Base-by-base conservation (phyloP, 176 grass and related monocot genomes). In the Tillandsia fasciculata region DNA sequence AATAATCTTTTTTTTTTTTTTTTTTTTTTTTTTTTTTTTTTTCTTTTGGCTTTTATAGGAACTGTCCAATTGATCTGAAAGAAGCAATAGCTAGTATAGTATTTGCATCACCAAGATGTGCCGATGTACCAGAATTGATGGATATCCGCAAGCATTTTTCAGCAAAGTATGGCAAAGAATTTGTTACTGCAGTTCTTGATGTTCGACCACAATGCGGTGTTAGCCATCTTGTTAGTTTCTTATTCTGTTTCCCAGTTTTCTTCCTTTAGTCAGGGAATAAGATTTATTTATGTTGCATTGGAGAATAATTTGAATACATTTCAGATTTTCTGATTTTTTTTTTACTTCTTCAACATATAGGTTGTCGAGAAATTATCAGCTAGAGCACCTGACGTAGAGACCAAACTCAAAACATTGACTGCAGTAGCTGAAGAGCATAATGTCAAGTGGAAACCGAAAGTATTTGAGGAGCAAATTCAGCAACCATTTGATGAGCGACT, bases 131-230 rank as follows among this genome's bases (percentile, higher is more conserved):
- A 74, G 89, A 99, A 81, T 85, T 99, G 71, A 82, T 23, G 53
- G 94, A 99, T 82, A 78, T 99, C 22, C 67, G 79, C 26, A 90
- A 93, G 76, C 90, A 93, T 51, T 99, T 99, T 80, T 59, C 79
- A 66, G 79, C 74, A 64, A 99, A 99, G 82, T 99, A 99, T 58
- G 89, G 94, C 15, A 99, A 97, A 86, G 94, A 97, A 28, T 97
- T 97, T 53, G 78, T 75, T 53, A 67, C 77, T 49, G 84, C 89
- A 48, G 94, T 89, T 79, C 86, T 97, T 86, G 89, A 93, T 86
- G 85, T 96, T 61, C 84, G 87, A 50, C 87, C 91, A 61, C 82
- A 88, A 29, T 86, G 84, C 59, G 82, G 91, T 57, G 91, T 91
- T 71, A 96, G 79, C 78, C 87, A 70, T 79, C 78, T 96, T 84